These are phyloP conservation scores for Hibiscus trionum DNA, from an alignment of 345 rosid genomes.

Conservation along the genomic window DNA sequence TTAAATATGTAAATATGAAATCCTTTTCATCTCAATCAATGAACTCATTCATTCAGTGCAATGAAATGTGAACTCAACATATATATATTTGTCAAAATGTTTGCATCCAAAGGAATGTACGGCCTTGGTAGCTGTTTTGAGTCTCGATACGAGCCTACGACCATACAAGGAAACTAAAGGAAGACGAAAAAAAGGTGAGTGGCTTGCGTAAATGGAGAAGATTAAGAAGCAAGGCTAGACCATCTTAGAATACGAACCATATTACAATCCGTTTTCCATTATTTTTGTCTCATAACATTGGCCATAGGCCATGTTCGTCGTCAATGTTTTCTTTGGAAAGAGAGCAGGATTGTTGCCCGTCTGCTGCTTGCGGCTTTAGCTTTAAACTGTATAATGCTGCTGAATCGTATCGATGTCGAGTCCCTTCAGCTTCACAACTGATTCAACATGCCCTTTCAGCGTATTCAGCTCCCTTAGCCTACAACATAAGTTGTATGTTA, in stretches of 20 bases:
- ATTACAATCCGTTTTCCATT: background rate
- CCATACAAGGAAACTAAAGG: too few relatives aligned
- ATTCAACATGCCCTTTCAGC: constrained; percentile 77
- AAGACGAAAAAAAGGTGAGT: too few relatives aligned
- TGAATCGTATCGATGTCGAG: constrained; percentile 76
- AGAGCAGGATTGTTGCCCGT: background rate
- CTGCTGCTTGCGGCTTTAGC: background rate
- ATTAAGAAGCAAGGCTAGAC: background rate
- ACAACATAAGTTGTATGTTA: background rate
- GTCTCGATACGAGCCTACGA: background rate
- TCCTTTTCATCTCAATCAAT: constrained; percentile 15
- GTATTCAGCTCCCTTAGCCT: constrained; percentile 76
- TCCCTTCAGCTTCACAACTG: constrained; percentile 81
- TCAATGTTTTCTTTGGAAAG: background rate
- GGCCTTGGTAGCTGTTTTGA: constrained; percentile 7
- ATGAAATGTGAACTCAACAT: background rate
- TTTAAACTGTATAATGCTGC: constrained; percentile 68
- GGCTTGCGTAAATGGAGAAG: background rate
- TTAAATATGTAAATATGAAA: constrained; percentile 24
- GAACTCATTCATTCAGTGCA: too few relatives aligned
- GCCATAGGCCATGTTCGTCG: background rate
- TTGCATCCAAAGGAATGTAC: constrained; percentile 4
- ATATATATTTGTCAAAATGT: background rate
- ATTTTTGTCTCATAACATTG: background rate
- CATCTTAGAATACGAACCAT: constrained; percentile 1